These are phyloP conservation scores for Aspergillus calidoustus DNA, from an alignment of 2,329 filamentous ascomycete genomes.

Conservation along the genomic window DNA sequence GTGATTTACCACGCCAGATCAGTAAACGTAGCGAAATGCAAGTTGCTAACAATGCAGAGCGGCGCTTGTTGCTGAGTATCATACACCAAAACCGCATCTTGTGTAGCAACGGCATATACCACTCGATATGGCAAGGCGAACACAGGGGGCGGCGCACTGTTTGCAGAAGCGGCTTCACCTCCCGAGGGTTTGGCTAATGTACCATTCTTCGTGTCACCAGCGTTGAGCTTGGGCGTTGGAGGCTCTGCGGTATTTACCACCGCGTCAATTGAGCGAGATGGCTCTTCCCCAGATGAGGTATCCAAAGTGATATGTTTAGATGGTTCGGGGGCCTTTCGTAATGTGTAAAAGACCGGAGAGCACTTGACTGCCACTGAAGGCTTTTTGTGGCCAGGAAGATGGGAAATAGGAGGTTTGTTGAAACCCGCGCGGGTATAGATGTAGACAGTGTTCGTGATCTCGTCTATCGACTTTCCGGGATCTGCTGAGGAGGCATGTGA, in stretches of 20 bases:
- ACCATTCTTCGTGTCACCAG: conserved; percentile 57
- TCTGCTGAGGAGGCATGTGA: conserved; percentile 71
- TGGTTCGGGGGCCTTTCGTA: conserved; percentile 68
- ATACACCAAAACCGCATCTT: conserved; percentile 92
- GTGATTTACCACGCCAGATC: conserved; percentile 84
- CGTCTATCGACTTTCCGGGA: conserved; percentile 73
- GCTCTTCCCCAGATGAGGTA: conserved; percentile 83
- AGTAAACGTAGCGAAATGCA: conserved; percentile 97
- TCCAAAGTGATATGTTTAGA: conserved; percentile 95
- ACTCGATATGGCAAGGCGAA: conserved; percentile 91
- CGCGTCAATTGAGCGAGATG: conserved; percentile 81
- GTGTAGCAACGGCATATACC: conserved; percentile 94
- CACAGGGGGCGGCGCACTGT: conserved; percentile 63
- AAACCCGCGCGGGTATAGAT: conserved; percentile 96
- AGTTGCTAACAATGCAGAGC: conserved; percentile 90
- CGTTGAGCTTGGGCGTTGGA: conserved; percentile 56
- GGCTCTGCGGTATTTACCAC: conserved; percentile 69
- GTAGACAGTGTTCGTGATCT: conserved; percentile 96
- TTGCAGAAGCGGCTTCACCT: conserved; percentile 53
- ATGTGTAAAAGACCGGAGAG: conserved; percentile 84
- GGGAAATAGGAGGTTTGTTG: conserved; percentile 93
- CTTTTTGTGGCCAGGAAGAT: conserved; percentile 96
- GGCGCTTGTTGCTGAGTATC: conserved; percentile 97
- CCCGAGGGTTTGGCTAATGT: conserved; percentile 59
- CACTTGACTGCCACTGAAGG: conserved; percentile 95